Conservation (phyloP, 2,329 filamentous ascomycete species). For the Pyricularia sp. region DNA sequence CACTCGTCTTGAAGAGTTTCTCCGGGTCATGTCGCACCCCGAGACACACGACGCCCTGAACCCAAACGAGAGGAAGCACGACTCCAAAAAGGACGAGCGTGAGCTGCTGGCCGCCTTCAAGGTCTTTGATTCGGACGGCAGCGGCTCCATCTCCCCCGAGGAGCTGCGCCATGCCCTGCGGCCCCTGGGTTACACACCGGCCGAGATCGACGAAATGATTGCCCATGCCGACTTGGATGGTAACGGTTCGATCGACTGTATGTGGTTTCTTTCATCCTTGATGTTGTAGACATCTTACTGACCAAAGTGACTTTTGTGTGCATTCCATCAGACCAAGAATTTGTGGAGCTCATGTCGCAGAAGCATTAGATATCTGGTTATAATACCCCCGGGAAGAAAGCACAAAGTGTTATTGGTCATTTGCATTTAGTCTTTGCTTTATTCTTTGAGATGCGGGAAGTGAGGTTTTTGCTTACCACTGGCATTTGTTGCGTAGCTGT, state of each 20-base stretch:
- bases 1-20: conserved; percentile 39
- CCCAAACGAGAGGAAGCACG: neutral
- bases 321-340: conserved; percentile 2
- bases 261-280: conserved; percentile 7
- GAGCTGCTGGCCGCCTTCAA: conserved; percentile 58
- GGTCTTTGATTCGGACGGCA: conserved; percentile 58
- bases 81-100: conserved; percentile 26
- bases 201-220: conserved; percentile 58
- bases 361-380: neutral
- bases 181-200: conserved; percentile 52
- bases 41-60: conserved; percentile 42
- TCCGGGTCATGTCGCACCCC: conserved; percentile 56
- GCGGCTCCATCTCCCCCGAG: conserved; percentile 53
- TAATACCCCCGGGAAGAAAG: neutral
- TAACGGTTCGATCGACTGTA: conserved; percentile 56
- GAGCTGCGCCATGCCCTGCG: conserved; percentile 56
- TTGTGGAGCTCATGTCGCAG: conserved; percentile 4
- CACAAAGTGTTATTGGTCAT: neutral
- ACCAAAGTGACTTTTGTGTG: neutral
- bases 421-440: neutral
- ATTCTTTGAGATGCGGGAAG: neutral
- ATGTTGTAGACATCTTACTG: neutral
- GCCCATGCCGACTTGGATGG: conserved; percentile 55
- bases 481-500: neutral
- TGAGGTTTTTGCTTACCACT: neutral